Base-by-base conservation (phyloP, 371 early-diverging fungal species). In the Mortierella polycephala region DNA sequence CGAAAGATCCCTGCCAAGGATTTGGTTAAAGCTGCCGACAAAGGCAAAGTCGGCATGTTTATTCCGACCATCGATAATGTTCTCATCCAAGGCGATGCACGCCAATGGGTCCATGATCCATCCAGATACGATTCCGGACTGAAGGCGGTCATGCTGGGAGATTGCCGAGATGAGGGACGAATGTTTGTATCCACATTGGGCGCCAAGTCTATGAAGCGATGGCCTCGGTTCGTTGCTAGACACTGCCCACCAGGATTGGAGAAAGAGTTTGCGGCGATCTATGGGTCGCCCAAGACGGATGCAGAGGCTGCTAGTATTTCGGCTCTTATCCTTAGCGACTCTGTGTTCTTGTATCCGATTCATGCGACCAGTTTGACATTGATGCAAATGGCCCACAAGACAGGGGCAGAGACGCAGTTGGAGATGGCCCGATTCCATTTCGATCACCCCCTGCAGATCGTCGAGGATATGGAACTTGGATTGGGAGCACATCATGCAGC, bases 401-500 rank as follows among this genome's bases (percentile, higher is more conserved):
- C 37, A 7, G 4, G 8, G 47, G 54, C n/a, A 57, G 53, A 16
- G 11, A 52, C 23, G 40, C 47, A 5, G 1, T 16, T 67, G 18
- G 71, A 73, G 18, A 47, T 80, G 47, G 64, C 49, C n/a, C 80
- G 74, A n/a, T 74, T 55, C 52, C 74, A 80, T 40, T 80, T 80
- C 21, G 80, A 80, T 57, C 74, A 64, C 5, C 74, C 74, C 8
- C 40, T 74, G 57, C 59, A 74, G 40, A 45, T 70, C 37, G 71
- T 80, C 5, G 80, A 80, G 41, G 67, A 70, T 11, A 73, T 80
- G 80, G 42, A 23, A 0, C 5, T 74, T 21, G 71, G 71, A 16
- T 16, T 73, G 14, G 80, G 80, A 8, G 80, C 80, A 1, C 80
- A 80, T 20, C 80, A 80, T 49, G 80, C 67, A 2, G 80, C 45